Conservation (phyloP, 257 asterid genomes). For the Solanum bulbocastanum region DNA sequence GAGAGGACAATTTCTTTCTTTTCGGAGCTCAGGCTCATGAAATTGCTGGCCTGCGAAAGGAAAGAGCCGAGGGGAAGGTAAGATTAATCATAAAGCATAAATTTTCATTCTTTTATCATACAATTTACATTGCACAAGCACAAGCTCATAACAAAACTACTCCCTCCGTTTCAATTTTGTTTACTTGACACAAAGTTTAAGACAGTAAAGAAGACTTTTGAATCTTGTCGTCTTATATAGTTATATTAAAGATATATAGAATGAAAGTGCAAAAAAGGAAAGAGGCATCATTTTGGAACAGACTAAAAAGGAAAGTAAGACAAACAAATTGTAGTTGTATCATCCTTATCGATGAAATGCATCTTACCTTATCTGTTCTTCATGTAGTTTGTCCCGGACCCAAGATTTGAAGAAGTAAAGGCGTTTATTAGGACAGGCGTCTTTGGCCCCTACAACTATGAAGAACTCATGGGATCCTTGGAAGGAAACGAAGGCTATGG, state of each 20-base stretch:
- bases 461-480: slow-evolving; percentile 57
- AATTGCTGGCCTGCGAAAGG: slow-evolving; percentile 65
- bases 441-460: slow-evolving; percentile 50
- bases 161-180: not conserved
- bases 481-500: slow-evolving; percentile 90
- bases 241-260: not conserved
- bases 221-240: not conserved
- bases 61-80: slow-evolving; percentile 83
- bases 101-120: not conserved
- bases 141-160: not conserved
- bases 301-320: not conserved
- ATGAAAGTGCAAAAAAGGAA: not conserved
- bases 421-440: slow-evolving; percentile 56
- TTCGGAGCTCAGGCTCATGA: slow-evolving; percentile 85
- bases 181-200: not conserved
- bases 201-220: not conserved
- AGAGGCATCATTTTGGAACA: not conserved
- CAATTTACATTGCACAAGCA: not conserved
- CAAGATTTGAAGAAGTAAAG: slow-evolving; percentile 63
- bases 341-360: not conserved
- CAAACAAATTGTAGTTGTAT: not conserved
- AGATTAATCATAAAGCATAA: not conserved
- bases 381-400: slow-evolving; percentile 62
- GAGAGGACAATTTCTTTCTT: slow-evolving; percentile 76
- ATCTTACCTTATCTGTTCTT: not conserved